phyloP scores from a whole-genome alignment of 176 grass and related monocot species.

The Aegilops longissima region DNA sequence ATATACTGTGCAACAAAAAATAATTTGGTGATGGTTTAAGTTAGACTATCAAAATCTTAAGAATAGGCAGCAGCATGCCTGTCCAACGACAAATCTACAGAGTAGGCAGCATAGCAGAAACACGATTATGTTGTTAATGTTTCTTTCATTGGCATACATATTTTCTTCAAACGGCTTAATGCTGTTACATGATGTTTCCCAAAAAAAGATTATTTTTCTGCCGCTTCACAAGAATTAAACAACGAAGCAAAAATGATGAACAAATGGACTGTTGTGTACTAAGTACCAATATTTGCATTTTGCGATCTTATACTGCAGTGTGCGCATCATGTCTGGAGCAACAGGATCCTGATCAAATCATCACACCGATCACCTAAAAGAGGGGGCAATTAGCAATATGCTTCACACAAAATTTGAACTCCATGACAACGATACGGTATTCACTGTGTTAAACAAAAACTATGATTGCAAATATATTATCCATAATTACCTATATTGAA shows the following conservation, averaged over 20 bases:
- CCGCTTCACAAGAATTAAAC: conserved; percentile 5
- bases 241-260: conserved; percentile 10
- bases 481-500: background rate
- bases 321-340: background rate
- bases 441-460: background rate
- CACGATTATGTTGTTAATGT: background rate
- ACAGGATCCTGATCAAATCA: conserved; percentile 6
- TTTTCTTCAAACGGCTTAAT: background rate
- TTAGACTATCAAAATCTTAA: background rate
- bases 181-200: background rate
- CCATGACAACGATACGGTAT: background rate
- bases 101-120: background rate
- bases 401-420: background rate
- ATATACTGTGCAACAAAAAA: background rate
- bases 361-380: conserved; percentile 13
- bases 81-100: background rate
- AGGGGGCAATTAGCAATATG: background rate
- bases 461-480: background rate
- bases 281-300: background rate
- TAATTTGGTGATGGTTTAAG: background rate
- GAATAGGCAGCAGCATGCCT: background rate
- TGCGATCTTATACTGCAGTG: background rate
- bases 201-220: background rate
- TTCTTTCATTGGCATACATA: conserved; percentile 10
- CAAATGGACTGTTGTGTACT: background rate